Conservation (phyloP, 441 rosid genomes). For the Theobroma grandiflorum region DNA sequence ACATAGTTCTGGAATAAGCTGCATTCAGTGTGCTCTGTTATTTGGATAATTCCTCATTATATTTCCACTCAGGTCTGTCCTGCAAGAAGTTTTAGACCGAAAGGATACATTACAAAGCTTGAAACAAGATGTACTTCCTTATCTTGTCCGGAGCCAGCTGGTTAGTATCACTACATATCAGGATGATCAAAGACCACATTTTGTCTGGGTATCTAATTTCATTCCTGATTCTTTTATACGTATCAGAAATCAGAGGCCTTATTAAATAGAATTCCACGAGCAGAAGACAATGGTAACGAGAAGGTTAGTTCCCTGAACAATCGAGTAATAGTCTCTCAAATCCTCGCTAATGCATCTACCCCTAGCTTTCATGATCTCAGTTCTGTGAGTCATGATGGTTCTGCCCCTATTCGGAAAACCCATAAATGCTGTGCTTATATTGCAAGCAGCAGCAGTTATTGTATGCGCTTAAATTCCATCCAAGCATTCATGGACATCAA, state of each 20-base stretch:
- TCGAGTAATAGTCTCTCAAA: conserved; percentile 56
- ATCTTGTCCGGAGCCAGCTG: conserved; percentile 93
- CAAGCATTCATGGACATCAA: conserved; percentile 92
- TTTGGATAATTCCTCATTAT: conserved; percentile 3
- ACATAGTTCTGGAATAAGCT: conserved; percentile 17
- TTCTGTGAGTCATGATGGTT: conserved; percentile 49
- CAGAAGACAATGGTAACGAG: conserved; percentile 78
- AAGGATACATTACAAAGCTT: conserved; percentile 80
- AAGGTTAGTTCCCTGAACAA: conserved; percentile 62
- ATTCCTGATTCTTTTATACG: conserved; percentile 24
- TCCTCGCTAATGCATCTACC: conserved; percentile 73
- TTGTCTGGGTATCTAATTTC: conserved; percentile 22
- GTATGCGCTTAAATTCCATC: conserved; percentile 81
- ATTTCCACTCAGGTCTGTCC: conserved; percentile 61
- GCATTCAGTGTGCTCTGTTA: conserved; percentile 19
- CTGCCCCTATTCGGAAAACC: conserved; percentile 53
- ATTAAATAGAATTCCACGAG: conserved; percentile 47
- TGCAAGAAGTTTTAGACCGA: conserved; percentile 72
- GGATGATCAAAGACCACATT: conserved; percentile 13
- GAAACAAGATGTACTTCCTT: conserved; percentile 86
- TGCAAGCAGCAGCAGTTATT: conserved; percentile 77
- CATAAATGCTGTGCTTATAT: conserved; percentile 93
- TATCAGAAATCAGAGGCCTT: conserved; percentile 71
- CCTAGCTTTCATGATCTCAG: conserved; percentile 77
- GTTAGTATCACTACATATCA: conserved; percentile 57